Evolutionary conservation across 208 protist species (phyloP).

Genomic region (Crithidia bombi): DNA sequence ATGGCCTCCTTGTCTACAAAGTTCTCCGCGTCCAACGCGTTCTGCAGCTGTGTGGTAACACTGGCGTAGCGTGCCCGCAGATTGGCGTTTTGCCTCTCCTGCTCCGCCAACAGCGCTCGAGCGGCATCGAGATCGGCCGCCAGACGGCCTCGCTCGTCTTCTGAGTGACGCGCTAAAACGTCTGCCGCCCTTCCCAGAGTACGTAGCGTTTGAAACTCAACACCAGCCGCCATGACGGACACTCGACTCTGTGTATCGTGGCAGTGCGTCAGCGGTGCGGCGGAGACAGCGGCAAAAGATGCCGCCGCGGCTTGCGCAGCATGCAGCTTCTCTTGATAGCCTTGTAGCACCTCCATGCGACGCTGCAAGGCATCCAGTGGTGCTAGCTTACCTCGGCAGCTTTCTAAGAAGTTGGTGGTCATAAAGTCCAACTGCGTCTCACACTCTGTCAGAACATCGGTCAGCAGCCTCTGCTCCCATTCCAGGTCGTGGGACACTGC

Average conservation of each 20-base stretch:
- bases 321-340: constrained; percentile 15
- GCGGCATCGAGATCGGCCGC: constrained; percentile 4
- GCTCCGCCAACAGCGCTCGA: constrained; percentile 2
- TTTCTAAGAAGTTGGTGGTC: constrained; percentile 24
- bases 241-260: background rate
- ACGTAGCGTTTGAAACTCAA: background rate
- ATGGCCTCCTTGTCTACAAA: constrained; percentile 25
- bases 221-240: background rate
- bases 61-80: constrained; percentile 28
- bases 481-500: constrained; percentile 31
- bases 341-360: constrained; percentile 18
- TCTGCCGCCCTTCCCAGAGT: constrained; percentile 15
- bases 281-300: background rate
- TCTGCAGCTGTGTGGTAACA: constrained; percentile 23
- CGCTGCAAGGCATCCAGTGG: constrained; percentile 31
- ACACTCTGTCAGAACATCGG: constrained; percentile 31
- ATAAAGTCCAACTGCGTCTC: constrained; percentile 31
- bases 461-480: constrained; percentile 34
- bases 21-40: constrained; percentile 17
- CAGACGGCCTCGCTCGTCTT: constrained; percentile 16
- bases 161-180: constrained; percentile 6
- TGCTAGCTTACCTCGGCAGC: constrained; percentile 6
- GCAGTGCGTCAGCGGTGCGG: background rate
- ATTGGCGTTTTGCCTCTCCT: constrained; percentile 6
- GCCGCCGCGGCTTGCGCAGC: background rate